Percentiles rank a stretch among this genome's conserved stretches.
Evolutionary conservation across 129 eudicot species (phyloP).

Genomic region (Deinandra increscens): DNA sequence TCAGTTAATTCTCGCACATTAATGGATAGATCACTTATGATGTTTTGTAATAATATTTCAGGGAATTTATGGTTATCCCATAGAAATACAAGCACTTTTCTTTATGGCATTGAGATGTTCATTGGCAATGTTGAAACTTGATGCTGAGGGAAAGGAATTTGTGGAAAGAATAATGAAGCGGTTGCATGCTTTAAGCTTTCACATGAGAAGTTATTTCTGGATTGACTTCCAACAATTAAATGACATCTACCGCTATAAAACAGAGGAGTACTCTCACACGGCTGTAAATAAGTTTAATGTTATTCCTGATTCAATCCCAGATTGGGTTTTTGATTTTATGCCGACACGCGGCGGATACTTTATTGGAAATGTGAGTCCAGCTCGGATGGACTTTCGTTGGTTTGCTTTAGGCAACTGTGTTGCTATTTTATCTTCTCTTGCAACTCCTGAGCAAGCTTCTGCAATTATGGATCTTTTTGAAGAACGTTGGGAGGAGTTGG

Average conservation of each 20-base stretch:
- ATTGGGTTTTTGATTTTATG: conserved; percentile 18
- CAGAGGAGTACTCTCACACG: conserved; percentile 68
- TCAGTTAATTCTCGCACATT: not conserved
- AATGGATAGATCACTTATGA: not conserved
- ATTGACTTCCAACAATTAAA: conserved; percentile 67
- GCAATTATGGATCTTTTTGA: conserved; percentile 86
- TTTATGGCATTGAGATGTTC: conserved; percentile 15
- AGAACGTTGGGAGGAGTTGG: conserved; percentile 80
- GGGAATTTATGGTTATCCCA: conserved; percentile 14
- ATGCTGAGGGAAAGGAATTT: conserved; percentile 10
- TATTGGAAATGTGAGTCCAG: conserved; percentile 80
- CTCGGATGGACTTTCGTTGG: conserved; percentile 83
- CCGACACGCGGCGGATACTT: conserved; percentile 46
- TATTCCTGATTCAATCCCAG: conserved; percentile 18
- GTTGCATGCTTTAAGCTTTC: conserved; percentile 16
- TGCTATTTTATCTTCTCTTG: conserved; percentile 69
- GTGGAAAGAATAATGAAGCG: conserved; percentile 15
- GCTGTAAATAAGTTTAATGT: conserved; percentile 46
- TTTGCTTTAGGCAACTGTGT: conserved; percentile 76
- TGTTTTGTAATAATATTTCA: not conserved
- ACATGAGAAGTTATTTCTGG: conserved; percentile 73
- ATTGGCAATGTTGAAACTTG: conserved; percentile 12
- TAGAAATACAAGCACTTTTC: conserved; percentile 18
- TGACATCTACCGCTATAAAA: conserved; percentile 51
- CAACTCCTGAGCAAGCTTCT: conserved; percentile 76